These are phyloP conservation scores for Candida yuanshanica DNA, from an alignment of 805 yeast genomes.

Conservation along the genomic window DNA sequence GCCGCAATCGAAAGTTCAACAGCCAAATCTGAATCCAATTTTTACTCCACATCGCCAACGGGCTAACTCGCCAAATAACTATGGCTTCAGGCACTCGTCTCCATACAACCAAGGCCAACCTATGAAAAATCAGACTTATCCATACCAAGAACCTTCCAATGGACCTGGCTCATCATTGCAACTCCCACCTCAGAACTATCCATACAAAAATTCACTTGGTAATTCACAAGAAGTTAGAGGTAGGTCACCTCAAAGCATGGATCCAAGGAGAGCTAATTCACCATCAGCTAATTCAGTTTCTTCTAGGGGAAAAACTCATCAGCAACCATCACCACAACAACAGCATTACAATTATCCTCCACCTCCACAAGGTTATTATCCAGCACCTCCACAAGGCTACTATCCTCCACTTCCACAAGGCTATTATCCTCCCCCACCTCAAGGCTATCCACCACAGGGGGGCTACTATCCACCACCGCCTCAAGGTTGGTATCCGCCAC, in stretches of 20 bases:
- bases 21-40: neutral
- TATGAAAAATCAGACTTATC: neutral
- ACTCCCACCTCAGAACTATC: slow-evolving; percentile 4
- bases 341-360: slow-evolving; percentile 5
- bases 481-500: slow-evolving; percentile 13
- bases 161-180: slow-evolving; percentile 8
- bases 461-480: slow-evolving; percentile 10
- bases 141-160: neutral
- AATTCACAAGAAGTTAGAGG: slow-evolving; percentile 7
- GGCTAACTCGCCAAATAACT: neutral
- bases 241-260: slow-evolving; percentile 11
- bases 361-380: slow-evolving; percentile 12
- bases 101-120: neutral
- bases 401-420: slow-evolving; percentile 16
- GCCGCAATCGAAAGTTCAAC: neutral
- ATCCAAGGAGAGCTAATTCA: neutral
- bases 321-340: slow-evolving; percentile 6
- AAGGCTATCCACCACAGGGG: slow-evolving; percentile 20
- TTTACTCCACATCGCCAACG: neutral
- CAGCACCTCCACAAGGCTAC: slow-evolving; percentile 15
- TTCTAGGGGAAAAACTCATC: slow-evolving; percentile 1
- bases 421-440: slow-evolving; percentile 22
- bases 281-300: neutral
- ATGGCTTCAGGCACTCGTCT: neutral
- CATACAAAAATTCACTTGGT: slow-evolving; percentile 1